phyloP scores from a whole-genome alignment of 805 yeast genomes.

The Suhomyces xylopsoci region DNA sequence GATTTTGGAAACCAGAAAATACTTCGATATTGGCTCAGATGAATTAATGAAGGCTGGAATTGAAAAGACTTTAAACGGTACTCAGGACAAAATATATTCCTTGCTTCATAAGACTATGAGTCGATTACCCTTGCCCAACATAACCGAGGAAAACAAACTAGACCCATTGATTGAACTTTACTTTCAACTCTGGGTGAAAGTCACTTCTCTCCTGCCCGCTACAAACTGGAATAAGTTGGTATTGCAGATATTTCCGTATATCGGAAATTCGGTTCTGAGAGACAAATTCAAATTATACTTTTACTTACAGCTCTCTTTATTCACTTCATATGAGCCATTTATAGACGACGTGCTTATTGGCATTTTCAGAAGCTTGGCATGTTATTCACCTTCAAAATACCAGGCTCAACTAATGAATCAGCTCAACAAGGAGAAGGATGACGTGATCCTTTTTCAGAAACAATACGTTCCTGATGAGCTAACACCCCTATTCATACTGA shows the following conservation, averaged over 20 bases:
- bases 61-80: neutral
- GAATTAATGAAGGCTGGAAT: neutral
- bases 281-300: slow-evolving; percentile 29
- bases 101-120: slow-evolving; percentile 33
- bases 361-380: slow-evolving; percentile 24
- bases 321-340: slow-evolving; percentile 17
- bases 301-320: slow-evolving; percentile 22
- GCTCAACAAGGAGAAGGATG: slow-evolving; percentile 14
- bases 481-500: slow-evolving; percentile 16
- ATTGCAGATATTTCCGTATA: slow-evolving; percentile 37
- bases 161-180: slow-evolving; percentile 23
- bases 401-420: slow-evolving; percentile 18
- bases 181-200: slow-evolving; percentile 30
- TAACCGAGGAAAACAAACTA: slow-evolving; percentile 18
- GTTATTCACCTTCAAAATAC: slow-evolving; percentile 25
- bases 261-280: slow-evolving; percentile 38
- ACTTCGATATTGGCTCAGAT: neutral
- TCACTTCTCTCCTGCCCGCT: slow-evolving; percentile 13
- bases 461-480: slow-evolving; percentile 15
- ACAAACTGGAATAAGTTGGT: slow-evolving; percentile 36
- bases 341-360: slow-evolving; percentile 20
- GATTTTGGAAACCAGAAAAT: neutral
- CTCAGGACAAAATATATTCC: slow-evolving; percentile 5
- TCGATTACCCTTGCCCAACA: slow-evolving; percentile 27
- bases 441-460: slow-evolving; percentile 17